These are phyloP conservation scores for Drechslerella coelobrocha DNA, from an alignment of 2,329 filamentous ascomycete genomes.

Conservation along the genomic window DNA sequence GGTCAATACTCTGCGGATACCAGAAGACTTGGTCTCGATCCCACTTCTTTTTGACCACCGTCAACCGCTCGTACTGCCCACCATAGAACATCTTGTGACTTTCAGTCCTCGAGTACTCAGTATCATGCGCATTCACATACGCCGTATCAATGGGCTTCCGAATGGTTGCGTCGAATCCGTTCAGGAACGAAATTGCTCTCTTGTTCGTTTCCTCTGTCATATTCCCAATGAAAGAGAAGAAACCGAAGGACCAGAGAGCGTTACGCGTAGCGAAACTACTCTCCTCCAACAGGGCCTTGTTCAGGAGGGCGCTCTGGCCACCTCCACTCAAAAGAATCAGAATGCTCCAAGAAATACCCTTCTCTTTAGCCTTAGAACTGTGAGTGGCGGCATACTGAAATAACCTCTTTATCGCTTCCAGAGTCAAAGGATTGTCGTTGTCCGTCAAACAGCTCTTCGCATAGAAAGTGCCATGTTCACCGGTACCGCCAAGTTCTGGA, in stretches of 20 bases:
- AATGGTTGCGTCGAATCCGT: conserved; percentile 1
- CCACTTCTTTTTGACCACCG: conserved; percentile 13
- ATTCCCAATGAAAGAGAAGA: conserved; percentile 24
- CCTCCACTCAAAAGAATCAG: conserved; percentile 51
- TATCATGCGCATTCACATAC: conserved; percentile 26
- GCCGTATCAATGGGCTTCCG: conserved; percentile 13
- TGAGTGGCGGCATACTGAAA: conserved; percentile 1
- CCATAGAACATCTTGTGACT: conserved; percentile 16
- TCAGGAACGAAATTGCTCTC: conserved; percentile 4
- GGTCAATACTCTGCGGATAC: conserved; percentile 32
- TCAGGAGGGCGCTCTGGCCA: conserved; percentile 22
- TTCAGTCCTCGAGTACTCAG: conserved; percentile 11
- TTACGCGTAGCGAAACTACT: conserved; percentile 49
- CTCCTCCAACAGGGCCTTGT: conserved; percentile 27
- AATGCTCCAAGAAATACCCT: conserved; percentile 36
- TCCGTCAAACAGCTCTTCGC: conserved; percentile 9
- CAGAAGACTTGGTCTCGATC: conserved; percentile 21
- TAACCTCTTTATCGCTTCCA: conserved; percentile 1
- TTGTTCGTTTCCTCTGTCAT: conserved; percentile 12
- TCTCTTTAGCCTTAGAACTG: background rate
- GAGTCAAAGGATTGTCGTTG: background rate
- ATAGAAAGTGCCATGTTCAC: background rate
- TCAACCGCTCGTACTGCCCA: conserved; percentile 5
- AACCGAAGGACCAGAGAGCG: conserved; percentile 45
- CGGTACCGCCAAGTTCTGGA: conserved; percentile 5